These are phyloP conservation scores for Rhizophagus clarus DNA, from an alignment of 192 early-diverging fungal species.

Conservation along the genomic window DNA sequence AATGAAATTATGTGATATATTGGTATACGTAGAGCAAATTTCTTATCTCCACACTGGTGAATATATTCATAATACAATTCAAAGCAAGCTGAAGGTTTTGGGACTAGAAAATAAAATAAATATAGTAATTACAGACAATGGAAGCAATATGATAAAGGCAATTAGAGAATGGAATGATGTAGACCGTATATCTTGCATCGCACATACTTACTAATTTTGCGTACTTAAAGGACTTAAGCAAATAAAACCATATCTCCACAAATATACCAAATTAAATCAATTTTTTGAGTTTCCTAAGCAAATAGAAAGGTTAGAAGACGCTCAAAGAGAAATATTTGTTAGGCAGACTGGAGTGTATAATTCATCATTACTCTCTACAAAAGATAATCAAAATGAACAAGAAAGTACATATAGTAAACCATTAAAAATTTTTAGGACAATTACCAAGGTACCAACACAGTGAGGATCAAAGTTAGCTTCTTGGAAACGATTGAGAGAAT, in stretches of 20 bases:
- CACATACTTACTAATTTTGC: constrained; percentile 6
- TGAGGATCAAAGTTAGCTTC: neutral
- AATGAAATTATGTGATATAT: neutral
- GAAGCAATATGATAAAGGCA: neutral
- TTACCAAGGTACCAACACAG: neutral
- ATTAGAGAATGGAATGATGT: neutral
- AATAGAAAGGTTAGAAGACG: neutral
- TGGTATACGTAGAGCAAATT: neutral
- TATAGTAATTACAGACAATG: constrained; percentile 2
- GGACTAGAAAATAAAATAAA: neutral
- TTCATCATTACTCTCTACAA: neutral
- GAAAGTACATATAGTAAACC: neutral
- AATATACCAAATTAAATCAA: neutral
- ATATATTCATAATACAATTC: neutral
- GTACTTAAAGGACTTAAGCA: neutral
- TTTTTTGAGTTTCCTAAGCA: neutral
- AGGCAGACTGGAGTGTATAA: no score
- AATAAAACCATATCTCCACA: neutral
- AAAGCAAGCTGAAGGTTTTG: neutral
- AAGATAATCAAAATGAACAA: neutral
- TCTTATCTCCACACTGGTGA: neutral
- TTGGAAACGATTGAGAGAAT: neutral
- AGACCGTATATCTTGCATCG: neutral
- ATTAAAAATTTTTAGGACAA: neutral
- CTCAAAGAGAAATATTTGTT: no score